A percentile compares a stretch with the other conserved stretches of the same genome.
These are phyloP conservation scores for Aspergillus niger DNA, from an alignment of 2,329 filamentous ascomycete genomes.

Conservation along the genomic window DNA sequence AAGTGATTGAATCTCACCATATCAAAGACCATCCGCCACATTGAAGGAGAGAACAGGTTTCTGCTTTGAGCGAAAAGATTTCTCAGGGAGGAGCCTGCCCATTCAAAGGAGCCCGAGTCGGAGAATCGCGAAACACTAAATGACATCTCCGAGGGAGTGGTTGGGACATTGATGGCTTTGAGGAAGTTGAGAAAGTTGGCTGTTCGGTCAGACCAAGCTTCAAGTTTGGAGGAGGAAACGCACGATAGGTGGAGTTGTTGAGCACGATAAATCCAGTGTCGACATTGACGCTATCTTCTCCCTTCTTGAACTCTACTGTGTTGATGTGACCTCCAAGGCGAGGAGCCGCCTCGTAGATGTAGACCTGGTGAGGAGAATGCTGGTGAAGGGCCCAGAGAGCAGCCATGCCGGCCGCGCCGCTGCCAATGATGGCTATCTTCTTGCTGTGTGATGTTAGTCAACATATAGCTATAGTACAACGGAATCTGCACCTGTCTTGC, in stretches of 20 bases:
- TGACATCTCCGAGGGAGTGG: constrained; percentile 6
- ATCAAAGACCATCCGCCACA: constrained; percentile 13
- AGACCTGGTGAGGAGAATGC: constrained; percentile 2
- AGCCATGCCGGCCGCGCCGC: constrained; percentile 5
- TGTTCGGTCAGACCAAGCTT: neutral
- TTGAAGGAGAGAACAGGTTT: neutral
- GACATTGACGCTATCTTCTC: neutral
- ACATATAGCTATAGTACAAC: neutral
- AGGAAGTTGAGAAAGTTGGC: constrained; percentile 12
- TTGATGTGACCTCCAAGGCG: constrained; percentile 11
- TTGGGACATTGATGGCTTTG: neutral
- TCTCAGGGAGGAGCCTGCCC: constrained; percentile 2
- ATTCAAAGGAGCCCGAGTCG: constrained; percentile 2
- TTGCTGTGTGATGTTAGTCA: neutral
- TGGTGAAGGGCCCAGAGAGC: constrained; percentile 8
- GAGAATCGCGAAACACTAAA: constrained; percentile 8
- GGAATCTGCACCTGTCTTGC: neutral
- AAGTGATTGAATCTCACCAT: constrained; percentile 10
- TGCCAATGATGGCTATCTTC: constrained; percentile 9
- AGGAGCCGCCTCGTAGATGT: constrained; percentile 5
- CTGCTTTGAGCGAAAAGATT: constrained; percentile 2
- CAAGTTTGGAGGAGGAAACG: neutral
- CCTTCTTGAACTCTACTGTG: neutral
- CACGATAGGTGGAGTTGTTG: constrained; percentile 11
- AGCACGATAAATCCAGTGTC: constrained; percentile 12